Base-by-base conservation (phyloP, 331 rosid genomes). In the Quercus tomentella region DNA sequence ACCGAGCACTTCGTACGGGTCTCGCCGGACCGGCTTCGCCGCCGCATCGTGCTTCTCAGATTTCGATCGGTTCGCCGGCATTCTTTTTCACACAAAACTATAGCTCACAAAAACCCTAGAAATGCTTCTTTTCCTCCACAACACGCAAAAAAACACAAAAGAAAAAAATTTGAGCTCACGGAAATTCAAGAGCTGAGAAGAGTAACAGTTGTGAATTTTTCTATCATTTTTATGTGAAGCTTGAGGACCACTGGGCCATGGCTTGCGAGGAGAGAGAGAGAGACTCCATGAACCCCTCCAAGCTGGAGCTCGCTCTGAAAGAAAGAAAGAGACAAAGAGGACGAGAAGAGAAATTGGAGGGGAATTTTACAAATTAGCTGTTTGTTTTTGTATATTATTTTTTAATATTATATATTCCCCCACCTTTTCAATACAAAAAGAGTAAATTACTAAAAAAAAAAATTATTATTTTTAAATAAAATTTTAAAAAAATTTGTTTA, bases 1-100 rank as follows among this genome's bases (percentile, higher is more conserved):
- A 60, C 97, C 95, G 51, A 96, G 98, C 20, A 96, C 98, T 86
- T 93, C 99, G 33, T 96, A 96, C 0, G 99, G 95, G 78, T 96
- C 99, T 41, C 98, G 92, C 82, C 98, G 97, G 79, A 81, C 88
- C 87, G 81, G 91, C 82, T 88, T 89, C 54, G 86, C 87, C 54
- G 86, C 87, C 41, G 87, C 89, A 76, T 85, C 95, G 2, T 71
- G 91, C 84, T 90, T 96, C 87, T 89, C 99, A 74, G 98, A 84
- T 81, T 93, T 92, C 79, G 99, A 89, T 85, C 93, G 80, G 82
- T 81, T 85, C 21, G 80, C 86, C 77, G 97, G 92, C 99, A 93
- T 96, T 88, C n/a, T 88, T 96, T 22, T 89, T 70, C 76, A 41
- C 45, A 41, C 45, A 33, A 86, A 78, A 5, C 30, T 17, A 20